Evolutionary conservation across 108 stramenopile species (phyloP).

Genomic region (Skeletonema menzelii): DNA sequence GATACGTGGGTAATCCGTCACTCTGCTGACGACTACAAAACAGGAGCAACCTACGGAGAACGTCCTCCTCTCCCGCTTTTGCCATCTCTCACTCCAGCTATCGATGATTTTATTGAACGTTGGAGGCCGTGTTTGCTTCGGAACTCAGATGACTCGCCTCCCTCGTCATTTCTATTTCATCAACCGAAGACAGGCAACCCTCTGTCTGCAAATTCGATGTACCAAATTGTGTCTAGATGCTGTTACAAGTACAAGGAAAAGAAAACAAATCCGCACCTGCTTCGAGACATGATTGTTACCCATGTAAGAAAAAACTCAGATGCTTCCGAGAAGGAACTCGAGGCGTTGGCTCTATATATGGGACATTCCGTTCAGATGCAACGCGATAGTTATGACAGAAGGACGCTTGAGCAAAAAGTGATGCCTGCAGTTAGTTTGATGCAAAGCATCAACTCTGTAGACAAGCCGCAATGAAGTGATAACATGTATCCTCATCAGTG

Average conservation of each 20-base stretch:
- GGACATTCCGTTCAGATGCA: conserved; percentile 87
- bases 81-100: conserved; percentile 55
- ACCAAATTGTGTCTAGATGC: conserved; percentile 67
- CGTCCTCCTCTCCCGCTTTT: conserved; percentile 69
- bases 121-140: conserved; percentile 75
- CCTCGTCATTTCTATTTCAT: conserved; percentile 53
- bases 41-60: conserved; percentile 83
- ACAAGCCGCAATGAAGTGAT: neutral
- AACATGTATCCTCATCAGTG: neutral
- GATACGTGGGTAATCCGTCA: conserved; percentile 69
- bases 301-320: conserved; percentile 78
- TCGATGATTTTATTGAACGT: conserved; percentile 69
- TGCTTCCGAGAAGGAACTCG: conserved; percentile 82
- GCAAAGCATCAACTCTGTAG: conserved; percentile 37
- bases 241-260: conserved; percentile 82
- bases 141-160: neutral
- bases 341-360: conserved; percentile 86
- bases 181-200: conserved; percentile 77
- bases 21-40: conserved; percentile 72
- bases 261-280: conserved; percentile 80
- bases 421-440: conserved; percentile 78
- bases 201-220: conserved; percentile 69
- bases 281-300: conserved; percentile 85
- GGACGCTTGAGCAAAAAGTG: conserved; percentile 79
- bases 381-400: conserved; percentile 79